These are phyloP conservation scores for Tuber indicum DNA, from an alignment of 495 filamentous ascomycete species.

Conservation along the genomic window DNA sequence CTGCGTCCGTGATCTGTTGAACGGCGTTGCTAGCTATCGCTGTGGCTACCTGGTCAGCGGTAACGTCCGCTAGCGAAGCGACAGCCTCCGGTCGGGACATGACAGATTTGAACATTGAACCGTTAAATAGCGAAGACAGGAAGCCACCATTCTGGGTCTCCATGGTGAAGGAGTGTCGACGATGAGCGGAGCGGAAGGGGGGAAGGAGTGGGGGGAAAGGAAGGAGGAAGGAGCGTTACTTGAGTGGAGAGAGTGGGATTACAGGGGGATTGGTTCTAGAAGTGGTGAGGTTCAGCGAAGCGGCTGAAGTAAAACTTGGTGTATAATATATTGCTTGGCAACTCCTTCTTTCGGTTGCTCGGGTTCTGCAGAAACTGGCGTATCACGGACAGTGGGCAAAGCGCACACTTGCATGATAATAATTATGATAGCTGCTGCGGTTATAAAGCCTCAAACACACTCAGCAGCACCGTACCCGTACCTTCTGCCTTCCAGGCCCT, in stretches of 20 bases:
- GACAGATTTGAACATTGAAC: not conserved
- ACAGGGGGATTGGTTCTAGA: not conserved
- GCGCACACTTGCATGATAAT: not conserved
- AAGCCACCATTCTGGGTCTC: slow-evolving; percentile 6
- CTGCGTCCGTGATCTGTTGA: not conserved
- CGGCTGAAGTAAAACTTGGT: not conserved
- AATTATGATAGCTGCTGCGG: too few species aligned
- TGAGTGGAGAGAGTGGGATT: not conserved
- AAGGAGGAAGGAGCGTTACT: not conserved
- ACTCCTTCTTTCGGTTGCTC: not conserved
- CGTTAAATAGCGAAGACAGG: not conserved
- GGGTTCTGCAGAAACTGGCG: too few species aligned
- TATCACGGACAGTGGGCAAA: too few species aligned
- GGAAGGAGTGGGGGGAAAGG: not conserved
- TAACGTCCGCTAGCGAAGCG: not conserved
- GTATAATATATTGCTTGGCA: not conserved
- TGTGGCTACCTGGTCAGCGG: not conserved
- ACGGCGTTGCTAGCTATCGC: not conserved
- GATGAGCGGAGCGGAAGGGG: not conserved
- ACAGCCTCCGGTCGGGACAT: not conserved
- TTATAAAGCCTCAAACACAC: not conserved
- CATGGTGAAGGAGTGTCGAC: not conserved
- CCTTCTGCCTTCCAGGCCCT: too few species aligned
- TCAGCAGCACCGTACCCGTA: not conserved
- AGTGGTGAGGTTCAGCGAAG: not conserved